These are phyloP conservation scores for Aspergillus japonicus DNA, from an alignment of 2,329 filamentous ascomycete species.

Conservation along the genomic window DNA sequence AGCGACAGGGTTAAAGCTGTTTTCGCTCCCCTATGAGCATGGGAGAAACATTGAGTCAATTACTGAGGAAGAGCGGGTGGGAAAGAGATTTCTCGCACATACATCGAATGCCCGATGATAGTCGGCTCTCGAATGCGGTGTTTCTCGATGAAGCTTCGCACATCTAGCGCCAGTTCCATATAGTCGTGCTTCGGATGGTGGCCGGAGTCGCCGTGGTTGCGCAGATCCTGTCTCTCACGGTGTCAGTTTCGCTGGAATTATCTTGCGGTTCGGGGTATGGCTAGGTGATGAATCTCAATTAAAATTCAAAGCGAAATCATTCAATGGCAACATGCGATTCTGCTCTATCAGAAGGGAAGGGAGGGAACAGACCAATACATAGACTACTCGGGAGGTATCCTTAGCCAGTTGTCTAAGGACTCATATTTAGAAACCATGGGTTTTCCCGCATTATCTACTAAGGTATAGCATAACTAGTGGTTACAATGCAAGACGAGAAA, in stretches of 20 bases:
- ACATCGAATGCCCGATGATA: conserved; percentile 11
- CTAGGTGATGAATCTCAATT: too few relatives aligned
- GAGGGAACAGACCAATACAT: neutral
- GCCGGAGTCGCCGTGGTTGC: conserved; percentile 88
- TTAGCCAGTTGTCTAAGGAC: conserved; percentile 16
- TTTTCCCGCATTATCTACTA: too few relatives aligned
- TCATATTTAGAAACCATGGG: too few relatives aligned
- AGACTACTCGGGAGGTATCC: conserved; percentile 9
- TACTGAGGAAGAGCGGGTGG: neutral
- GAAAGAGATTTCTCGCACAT: neutral
- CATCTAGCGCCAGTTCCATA: conserved; percentile 25
- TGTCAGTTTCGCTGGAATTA: neutral
- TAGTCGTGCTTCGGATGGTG: conserved; percentile 49
- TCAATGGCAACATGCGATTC: too few relatives aligned
- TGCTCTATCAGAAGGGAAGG: too few relatives aligned
- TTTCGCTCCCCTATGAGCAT: conserved; percentile 13
- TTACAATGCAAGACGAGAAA: too few relatives aligned
- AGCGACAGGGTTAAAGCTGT: conserved; percentile 23
- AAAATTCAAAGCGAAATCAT: too few relatives aligned
- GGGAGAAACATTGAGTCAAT: neutral
- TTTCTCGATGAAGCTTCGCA: conserved; percentile 21
- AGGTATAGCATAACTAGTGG: too few relatives aligned
- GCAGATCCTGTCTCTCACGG: conserved; percentile 59
- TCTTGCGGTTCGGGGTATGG: too few relatives aligned
- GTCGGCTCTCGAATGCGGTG: conserved; percentile 14